phyloP scores from a whole-genome alignment of 192 early-diverging fungal genomes.

The Martensiomyces pterosporus region DNA sequence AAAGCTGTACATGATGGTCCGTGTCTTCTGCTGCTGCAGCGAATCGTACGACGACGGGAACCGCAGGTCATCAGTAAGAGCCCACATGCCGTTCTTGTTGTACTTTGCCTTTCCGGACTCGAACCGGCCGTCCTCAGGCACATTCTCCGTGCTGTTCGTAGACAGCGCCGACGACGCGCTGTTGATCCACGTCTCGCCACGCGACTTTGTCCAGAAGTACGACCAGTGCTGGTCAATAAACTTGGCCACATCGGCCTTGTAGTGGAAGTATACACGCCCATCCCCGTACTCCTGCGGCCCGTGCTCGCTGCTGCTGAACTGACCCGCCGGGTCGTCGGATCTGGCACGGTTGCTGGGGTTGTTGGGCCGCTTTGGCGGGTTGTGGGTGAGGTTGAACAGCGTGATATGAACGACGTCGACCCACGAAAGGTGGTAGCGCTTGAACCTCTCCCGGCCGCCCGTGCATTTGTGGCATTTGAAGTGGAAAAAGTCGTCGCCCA shows the following conservation, averaged over 20 bases:
- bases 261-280: slow-evolving; percentile 50
- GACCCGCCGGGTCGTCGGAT: slow-evolving; percentile 24
- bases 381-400: slow-evolving; percentile 60
- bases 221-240: slow-evolving; percentile 68
- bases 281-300: slow-evolving; percentile 52
- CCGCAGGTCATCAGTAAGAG: slow-evolving; percentile 47
- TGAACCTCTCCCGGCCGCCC: slow-evolving; percentile 53
- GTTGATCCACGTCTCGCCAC: slow-evolving; percentile 61
- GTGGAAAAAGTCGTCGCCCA: slow-evolving; percentile 67
- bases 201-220: slow-evolving; percentile 61
- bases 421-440: slow-evolving; percentile 58
- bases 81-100: slow-evolving; percentile 54
- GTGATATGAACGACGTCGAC: slow-evolving; percentile 65
- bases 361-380: slow-evolving; percentile 26
- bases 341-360: slow-evolving; percentile 16
- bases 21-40: slow-evolving; percentile 50
- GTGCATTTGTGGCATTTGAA: slow-evolving; percentile 59
- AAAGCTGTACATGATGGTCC: slow-evolving; percentile 49
- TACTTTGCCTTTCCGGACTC: slow-evolving; percentile 57
- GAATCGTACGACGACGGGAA: slow-evolving; percentile 52
- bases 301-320: slow-evolving; percentile 47
- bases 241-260: slow-evolving; percentile 58
- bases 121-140: slow-evolving; percentile 51
- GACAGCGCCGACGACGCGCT: slow-evolving; percentile 57
- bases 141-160: slow-evolving; percentile 53